These are phyloP conservation scores for Flaveria sonorensis DNA, from an alignment of 129 eudicot genomes.

Conservation along the genomic window DNA sequence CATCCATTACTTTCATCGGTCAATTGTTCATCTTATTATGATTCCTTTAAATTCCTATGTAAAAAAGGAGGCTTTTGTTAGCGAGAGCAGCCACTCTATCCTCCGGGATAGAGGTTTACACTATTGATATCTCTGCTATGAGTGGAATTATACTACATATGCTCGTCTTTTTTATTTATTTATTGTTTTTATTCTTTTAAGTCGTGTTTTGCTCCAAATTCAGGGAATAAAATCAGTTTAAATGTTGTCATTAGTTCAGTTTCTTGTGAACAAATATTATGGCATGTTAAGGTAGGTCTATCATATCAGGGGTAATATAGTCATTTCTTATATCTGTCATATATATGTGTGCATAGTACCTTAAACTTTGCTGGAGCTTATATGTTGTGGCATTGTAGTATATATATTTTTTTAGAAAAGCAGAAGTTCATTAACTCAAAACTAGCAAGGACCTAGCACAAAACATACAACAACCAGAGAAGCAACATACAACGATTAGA, in stretches of 20 bases:
- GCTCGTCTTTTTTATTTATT: no score
- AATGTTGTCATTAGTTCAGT: not conserved
- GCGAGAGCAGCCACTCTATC: no score
- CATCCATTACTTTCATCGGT: constrained; percentile 1
- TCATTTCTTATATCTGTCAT: not conserved
- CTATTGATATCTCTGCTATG: no score
- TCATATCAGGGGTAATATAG: constrained; percentile 22
- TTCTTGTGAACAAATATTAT: not conserved
- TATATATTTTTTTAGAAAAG: no score
- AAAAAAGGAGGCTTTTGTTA: no score
- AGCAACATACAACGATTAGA: no score
- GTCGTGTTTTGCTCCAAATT: not conserved
- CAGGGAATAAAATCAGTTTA: not conserved
- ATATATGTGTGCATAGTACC: constrained; percentile 1
- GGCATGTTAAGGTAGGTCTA: not conserved
- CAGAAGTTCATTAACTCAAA: no score
- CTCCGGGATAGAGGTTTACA: no score
- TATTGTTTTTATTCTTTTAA: no score
- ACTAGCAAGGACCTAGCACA: no score
- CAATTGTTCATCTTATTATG: constrained; percentile 8
- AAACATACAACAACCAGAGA: no score
- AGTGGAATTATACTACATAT: not conserved
- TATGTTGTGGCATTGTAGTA: constrained; percentile 1
- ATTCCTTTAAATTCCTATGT: not conserved
- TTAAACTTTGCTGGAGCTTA: constrained; percentile 1